A percentile compares a stretch with the other conserved stretches of the same genome.
Evolutionary conservation across 805 yeast species (phyloP).

Genomic region (Yarrowia sp.): DNA sequence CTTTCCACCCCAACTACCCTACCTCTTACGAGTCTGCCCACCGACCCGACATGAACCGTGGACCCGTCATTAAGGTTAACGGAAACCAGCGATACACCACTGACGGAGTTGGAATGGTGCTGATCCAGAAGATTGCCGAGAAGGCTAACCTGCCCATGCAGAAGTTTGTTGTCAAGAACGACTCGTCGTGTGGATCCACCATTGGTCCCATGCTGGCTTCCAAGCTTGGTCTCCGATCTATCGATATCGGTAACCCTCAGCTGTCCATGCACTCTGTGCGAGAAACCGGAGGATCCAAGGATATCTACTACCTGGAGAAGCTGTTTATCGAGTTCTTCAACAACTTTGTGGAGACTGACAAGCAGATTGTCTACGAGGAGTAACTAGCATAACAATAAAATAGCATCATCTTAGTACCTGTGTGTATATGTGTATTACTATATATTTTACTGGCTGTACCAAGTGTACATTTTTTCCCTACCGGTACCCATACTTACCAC

Average conservation of each 20-base stretch:
- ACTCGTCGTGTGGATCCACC: conserved; percentile 92
- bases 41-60: conserved; percentile 76
- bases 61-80: conserved; percentile 90
- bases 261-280: conserved; percentile 91
- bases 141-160: conserved; percentile 76
- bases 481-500: not conserved
- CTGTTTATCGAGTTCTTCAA: conserved; percentile 63
- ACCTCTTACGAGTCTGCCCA: conserved; percentile 73
- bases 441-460: not conserved
- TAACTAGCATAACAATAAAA: not conserved
- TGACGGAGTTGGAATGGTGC: conserved; percentile 82
- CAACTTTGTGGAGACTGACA: conserved; percentile 31
- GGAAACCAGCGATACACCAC: conserved; percentile 96
- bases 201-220: conserved; percentile 93
- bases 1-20: conserved; percentile 89
- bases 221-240: conserved; percentile 78
- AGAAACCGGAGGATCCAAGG: conserved; percentile 83
- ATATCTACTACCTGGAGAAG: conserved; percentile 59
- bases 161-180: conserved; percentile 88
- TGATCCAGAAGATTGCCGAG: conserved; percentile 70
- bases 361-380: conserved; percentile 28
- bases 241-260: conserved; percentile 90
- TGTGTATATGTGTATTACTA: not conserved
- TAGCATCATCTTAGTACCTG: not conserved
- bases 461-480: not conserved